Evolutionary conservation across 805 yeast species (phyloP).

Genomic region (Kluyveromyces dobzhanskii): DNA sequence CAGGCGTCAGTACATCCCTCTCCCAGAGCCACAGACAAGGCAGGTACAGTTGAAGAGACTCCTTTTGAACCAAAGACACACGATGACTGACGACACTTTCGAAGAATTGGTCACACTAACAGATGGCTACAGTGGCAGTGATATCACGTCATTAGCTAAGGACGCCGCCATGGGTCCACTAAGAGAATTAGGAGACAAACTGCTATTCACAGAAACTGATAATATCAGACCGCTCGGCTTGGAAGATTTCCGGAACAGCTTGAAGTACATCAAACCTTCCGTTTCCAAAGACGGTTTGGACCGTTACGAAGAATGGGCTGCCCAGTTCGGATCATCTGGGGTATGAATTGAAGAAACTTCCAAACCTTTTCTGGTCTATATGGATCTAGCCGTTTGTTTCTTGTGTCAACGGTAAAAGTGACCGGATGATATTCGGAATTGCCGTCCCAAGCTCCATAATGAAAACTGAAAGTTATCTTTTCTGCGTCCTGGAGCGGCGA

Average conservation of each 20-base stretch:
- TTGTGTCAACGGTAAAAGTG: too few relatives aligned
- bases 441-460: too few relatives aligned
- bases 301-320: conserved; percentile 85
- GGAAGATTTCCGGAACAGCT: conserved; percentile 65
- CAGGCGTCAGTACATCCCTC: conserved; percentile 84
- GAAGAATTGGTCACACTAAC: conserved; percentile 56
- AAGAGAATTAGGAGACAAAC: conserved; percentile 78
- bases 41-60: conserved; percentile 60
- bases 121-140: conserved; percentile 86
- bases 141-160: conserved; percentile 88
- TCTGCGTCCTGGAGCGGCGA: too few relatives aligned
- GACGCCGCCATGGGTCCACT: conserved; percentile 99
- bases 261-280: conserved; percentile 77
- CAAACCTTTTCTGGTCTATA: too few relatives aligned
- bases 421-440: too few relatives aligned
- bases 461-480: too few relatives aligned
- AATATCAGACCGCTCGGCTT: conserved; percentile 69
- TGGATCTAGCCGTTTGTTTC: too few relatives aligned
- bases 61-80: conserved; percentile 62
- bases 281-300: conserved; percentile 74
- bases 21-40: conserved; percentile 84
- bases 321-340: conserved; percentile 79
- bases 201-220: conserved; percentile 59
- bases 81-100: conserved; percentile 55
- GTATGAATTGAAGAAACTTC: conserved; percentile 47